Base-by-base conservation (phyloP, 805 yeast species). In the Kregervanrija delftensis region DNA sequence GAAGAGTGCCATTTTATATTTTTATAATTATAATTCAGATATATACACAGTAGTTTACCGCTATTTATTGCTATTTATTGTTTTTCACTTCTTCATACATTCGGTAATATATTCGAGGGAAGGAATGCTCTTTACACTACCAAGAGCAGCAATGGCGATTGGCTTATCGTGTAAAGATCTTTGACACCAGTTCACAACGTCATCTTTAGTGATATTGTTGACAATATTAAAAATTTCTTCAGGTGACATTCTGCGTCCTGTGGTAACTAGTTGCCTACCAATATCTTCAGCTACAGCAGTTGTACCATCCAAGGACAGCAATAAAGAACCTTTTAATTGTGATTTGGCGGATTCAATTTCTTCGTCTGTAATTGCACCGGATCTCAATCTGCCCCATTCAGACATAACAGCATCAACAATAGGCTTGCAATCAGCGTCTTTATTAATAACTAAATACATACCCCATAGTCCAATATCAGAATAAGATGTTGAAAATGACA, bases 391-490 rank as follows among this genome's bases (percentile, higher is more conserved):
- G 48, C 77, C 77, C 98, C 98, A 93, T 69, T 93, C 98, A 54
- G 76, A 76, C 52, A 86, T 65, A 16, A 91, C 78, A 48, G 86
- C 88, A 56, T 83, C 80, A 33, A 87, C 76, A 41, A 90, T 77
- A 34, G 77, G 72, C 52, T 77, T 79, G 54, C 86, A 71, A 51
- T 85, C 72, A 30, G 80, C 74, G 50, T 74, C 75, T 58, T 81
- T 82, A 55, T 91, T 96, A 16, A 95, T 79, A 8, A 88, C 87
- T 48, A 93, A 73, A 62, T 93, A 93, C 56, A 91, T 83, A 33
- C 99, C 99, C 97, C 97, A 91, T 43, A 93, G 70, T 8, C 99
- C 99, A 11, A 96, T 86, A 67, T 93, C 99, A 10, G 96, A 90
- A 66, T 93, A 93, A 1, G 96, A 86, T 2, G 99, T 93, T 30